These are phyloP conservation scores for Boletellus deceptivus DNA, from an alignment of 1,284 basidiomycete species.

Conservation along the genomic window DNA sequence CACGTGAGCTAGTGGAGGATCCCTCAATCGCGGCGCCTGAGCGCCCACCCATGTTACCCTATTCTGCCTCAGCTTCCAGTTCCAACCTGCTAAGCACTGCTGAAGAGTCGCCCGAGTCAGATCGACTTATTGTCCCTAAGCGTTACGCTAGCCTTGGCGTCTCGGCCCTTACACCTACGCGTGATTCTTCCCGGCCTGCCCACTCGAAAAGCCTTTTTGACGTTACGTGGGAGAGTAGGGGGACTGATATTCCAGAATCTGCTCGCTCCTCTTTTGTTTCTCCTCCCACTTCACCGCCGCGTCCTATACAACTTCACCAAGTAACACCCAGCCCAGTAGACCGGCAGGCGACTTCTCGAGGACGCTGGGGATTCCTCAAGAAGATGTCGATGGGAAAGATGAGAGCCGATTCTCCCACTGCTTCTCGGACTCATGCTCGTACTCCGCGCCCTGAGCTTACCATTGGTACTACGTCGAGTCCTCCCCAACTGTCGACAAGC, in stretches of 20 bases:
- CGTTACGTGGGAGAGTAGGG: constrained; percentile 26
- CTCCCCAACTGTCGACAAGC: constrained; percentile 31
- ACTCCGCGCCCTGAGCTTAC: constrained; percentile 19
- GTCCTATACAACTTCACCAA: constrained; percentile 15
- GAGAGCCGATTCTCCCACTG: constrained; percentile 50
- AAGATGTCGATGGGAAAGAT: constrained; percentile 96
- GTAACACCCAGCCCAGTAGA: constrained; percentile 25
- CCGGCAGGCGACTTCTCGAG: constrained; percentile 31
- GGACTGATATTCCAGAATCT: constrained; percentile 12
- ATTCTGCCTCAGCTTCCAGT: constrained; percentile 59
- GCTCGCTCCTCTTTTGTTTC: constrained; percentile 28
- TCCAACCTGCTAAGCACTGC: constrained; percentile 52
- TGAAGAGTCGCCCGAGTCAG: constrained; percentile 35
- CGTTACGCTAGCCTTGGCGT: constrained; percentile 71
- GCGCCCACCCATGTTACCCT: constrained; percentile 47
- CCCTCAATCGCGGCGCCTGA: constrained; percentile 18
- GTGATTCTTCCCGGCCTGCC: constrained; percentile 40
- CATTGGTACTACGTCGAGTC: constrained; percentile 18
- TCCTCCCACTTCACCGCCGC: constrained; percentile 32
- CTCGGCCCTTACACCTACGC: constrained; percentile 36
- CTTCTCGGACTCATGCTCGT: constrained; percentile 24
- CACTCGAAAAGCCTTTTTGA: constrained; percentile 53
- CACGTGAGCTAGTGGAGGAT: constrained; percentile 20
- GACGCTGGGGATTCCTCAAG: constrained; percentile 90
- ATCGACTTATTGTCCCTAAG: constrained; percentile 39